Evolutionary conservation across 2,329 filamentous ascomycete species (phyloP).

Genomic region (Aspergillus arachidicola): DNA sequence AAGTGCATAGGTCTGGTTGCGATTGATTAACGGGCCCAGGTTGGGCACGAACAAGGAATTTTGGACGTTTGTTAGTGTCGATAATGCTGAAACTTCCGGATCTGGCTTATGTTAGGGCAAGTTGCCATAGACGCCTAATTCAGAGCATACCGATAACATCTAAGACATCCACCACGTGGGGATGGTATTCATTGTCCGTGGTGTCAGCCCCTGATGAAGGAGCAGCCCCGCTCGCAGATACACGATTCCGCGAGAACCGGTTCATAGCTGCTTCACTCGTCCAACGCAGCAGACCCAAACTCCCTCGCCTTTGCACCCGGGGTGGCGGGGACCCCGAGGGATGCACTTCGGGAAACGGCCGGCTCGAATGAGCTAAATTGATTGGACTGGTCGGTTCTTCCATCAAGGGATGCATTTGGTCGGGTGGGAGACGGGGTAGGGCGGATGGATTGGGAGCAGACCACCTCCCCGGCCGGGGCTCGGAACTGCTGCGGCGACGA

Average conservation of each 20-base stretch:
- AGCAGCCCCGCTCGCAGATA: constrained; percentile 30
- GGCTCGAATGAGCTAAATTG: constrained; percentile 7
- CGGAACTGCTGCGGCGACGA: constrained; percentile 45
- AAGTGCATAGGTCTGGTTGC: constrained; percentile 76
- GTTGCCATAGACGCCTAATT: background rate
- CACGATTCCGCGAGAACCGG: constrained; percentile 37
- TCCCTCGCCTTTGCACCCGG: constrained; percentile 19
- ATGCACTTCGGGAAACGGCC: constrained; percentile 15
- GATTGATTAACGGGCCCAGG: constrained; percentile 73
- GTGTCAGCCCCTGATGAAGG: constrained; percentile 14
- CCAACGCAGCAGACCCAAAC: constrained; percentile 32
- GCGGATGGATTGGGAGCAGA: constrained; percentile 28
- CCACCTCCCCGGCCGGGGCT: constrained; percentile 40
- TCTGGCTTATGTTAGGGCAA: constrained; percentile 52
- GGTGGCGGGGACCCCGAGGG: constrained; percentile 16
- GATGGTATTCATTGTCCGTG: constrained; percentile 56
- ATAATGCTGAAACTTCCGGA: constrained; percentile 79
- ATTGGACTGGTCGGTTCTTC: constrained; percentile 34
- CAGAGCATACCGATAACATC: constrained; percentile 65
- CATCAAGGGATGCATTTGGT: constrained; percentile 34
- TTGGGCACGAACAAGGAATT: constrained; percentile 87
- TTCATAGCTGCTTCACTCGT: constrained; percentile 36
- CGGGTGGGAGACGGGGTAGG: constrained; percentile 24
- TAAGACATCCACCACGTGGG: constrained; percentile 66
- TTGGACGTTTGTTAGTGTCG: constrained; percentile 84